phyloP scores from a whole-genome alignment of 2,329 filamentous ascomycete species.

The Gremmenia infestans region DNA sequence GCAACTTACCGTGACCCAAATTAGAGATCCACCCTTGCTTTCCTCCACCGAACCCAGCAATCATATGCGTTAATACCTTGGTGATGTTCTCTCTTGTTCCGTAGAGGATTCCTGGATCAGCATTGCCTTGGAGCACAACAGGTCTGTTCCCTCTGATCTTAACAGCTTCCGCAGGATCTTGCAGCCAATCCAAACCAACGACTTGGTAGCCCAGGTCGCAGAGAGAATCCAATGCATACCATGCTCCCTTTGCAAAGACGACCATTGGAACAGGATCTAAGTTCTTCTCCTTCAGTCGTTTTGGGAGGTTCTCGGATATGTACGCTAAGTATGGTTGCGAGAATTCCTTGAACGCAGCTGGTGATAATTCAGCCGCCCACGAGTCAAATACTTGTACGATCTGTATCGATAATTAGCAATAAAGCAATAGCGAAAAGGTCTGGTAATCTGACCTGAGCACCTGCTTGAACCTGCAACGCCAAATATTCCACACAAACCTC shows the following conservation, averaged over 20 bases:
- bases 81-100: constrained; percentile 79
- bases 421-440: not conserved
- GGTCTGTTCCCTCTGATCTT: constrained; percentile 69
- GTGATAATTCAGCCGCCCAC: constrained; percentile 92
- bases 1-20: constrained; percentile 78
- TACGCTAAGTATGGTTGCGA: constrained; percentile 80
- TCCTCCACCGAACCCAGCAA: constrained; percentile 71
- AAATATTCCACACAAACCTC: constrained; percentile 94
- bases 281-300: constrained; percentile 65
- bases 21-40: constrained; percentile 97
- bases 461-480: constrained; percentile 85
- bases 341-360: constrained; percentile 76
- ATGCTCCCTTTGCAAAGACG: constrained; percentile 95
- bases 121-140: constrained; percentile 86
- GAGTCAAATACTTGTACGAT: constrained; percentile 97
- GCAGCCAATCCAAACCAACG: constrained; percentile 90
- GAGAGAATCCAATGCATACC: constrained; percentile 85
- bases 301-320: constrained; percentile 77
- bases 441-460: constrained; percentile 64
- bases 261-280: constrained; percentile 89
- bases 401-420: constrained; percentile 35
- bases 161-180: constrained; percentile 80
- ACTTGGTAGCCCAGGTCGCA: constrained; percentile 90
- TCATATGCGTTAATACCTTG: constrained; percentile 76
- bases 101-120: constrained; percentile 89